Percentiles rank a stretch among this genome's conserved stretches.
Evolutionary conservation across 106 monocot genomes (phyloP).

Genomic region (Cymbidium sinense): DNA sequence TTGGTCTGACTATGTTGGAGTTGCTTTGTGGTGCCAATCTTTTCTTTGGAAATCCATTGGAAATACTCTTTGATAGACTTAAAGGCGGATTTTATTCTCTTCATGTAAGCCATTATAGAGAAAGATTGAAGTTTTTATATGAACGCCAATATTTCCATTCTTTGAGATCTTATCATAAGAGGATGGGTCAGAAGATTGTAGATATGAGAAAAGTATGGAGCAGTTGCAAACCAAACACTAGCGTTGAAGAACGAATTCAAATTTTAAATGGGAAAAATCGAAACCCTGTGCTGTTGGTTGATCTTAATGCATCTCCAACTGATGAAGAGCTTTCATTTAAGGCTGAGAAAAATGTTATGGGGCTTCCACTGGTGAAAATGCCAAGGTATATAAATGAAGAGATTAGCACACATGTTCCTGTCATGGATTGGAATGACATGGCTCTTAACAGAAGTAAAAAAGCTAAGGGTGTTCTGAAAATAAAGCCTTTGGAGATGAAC

Average conservation of each 20-base stretch:
- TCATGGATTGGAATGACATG: not conserved
- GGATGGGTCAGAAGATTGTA: conserved; percentile 34
- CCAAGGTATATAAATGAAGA: conserved; percentile 20
- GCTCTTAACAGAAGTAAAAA: conserved; percentile 17
- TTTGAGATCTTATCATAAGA: conserved; percentile 67
- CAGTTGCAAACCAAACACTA: conserved; percentile 19
- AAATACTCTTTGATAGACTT: conserved; percentile 40
- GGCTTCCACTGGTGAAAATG: conserved; percentile 31
- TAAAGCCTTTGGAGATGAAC: conserved; percentile 28
- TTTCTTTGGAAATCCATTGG: conserved; percentile 75
- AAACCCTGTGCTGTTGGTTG: conserved; percentile 57
- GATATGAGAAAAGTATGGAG: conserved; percentile 58
- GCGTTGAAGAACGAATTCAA: conserved; percentile 42
- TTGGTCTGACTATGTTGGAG: conserved; percentile 53
- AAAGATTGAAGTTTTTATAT: conserved; percentile 45
- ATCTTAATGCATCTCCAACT: conserved; percentile 62
- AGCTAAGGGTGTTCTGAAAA: conserved; percentile 50
- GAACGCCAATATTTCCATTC: conserved; percentile 44
- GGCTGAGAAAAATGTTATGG: conserved; percentile 15
- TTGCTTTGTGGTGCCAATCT: conserved; percentile 54
- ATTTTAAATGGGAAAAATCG: conserved; percentile 37
- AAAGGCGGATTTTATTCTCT: conserved; percentile 63
- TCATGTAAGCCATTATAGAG: conserved; percentile 38
- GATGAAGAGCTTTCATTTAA: conserved; percentile 34
- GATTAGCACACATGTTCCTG: not conserved